Evolutionary conservation across 2,329 filamentous ascomycete species (phyloP), one percentile per base, ranked within the genome.

Genomic region (Pestalotiopsis sp.): DNA sequence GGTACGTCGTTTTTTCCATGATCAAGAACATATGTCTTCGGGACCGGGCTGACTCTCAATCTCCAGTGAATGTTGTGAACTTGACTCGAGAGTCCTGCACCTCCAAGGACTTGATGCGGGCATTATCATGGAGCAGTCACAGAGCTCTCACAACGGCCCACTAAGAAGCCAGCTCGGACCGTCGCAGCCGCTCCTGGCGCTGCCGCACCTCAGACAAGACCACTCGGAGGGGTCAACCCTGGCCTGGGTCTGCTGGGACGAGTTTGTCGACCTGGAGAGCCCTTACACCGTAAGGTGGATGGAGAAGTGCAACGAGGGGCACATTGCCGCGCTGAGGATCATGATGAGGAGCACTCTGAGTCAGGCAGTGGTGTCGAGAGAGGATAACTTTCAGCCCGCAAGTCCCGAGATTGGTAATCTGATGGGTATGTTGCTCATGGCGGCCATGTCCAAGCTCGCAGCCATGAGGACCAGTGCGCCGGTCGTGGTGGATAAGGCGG

Each of bases 171-270:
- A 71, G 52, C 36, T 56, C 3, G 70, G 69, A 41, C 66, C 71
- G 7, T 25, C 66, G 4, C 70, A 70, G 52, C 71, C 71, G 3
- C 45, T 52, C 7, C 6, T 52, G n/a, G 45, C 45, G 3, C 14
- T 52, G n/a, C 17, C 45, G n/a, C 25, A 71, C 64, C 45, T 57
- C 71, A 11, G 72, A 70, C 69, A 73, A 56, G 62, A 60, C 14
- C 59, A 38, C 49, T 70, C 71, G 23, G 66, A 49, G 5, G 75
- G 75, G 23, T 76, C 75, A 1, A 76, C 75, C 72, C 61, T 76
- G 58, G 75, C 75, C 31, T 76, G 74, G 74, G 74, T 75, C 5
- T 76, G 75, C 63, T 76, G 75, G 74, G 75, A 76, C 64, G 75
- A 76, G 68, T 76, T 76, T 66, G 74, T 76, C 39, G 73, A 75